Evolutionary conservation across 2,329 filamentous ascomycete genomes (phyloP), one percentile per base, ranked within the genome.

Genomic region (Fusarium coicis): DNA sequence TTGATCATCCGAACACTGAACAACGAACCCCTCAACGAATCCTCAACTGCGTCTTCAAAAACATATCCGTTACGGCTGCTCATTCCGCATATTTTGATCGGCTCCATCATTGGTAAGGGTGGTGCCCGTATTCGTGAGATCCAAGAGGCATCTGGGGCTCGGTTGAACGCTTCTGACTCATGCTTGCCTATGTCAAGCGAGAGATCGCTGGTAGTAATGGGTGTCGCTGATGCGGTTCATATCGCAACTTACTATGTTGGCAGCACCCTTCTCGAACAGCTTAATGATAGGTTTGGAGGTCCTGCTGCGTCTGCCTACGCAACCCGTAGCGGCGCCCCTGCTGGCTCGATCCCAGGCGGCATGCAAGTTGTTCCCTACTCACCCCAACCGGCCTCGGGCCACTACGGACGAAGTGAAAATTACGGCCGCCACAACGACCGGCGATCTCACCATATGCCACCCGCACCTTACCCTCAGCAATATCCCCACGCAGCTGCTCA

Each of bases 351-450:
- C 21, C 96, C 96, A 28, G 96, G 96, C 68, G 96, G 96, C 70
- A 97, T 99, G 95, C 96, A 98, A 83, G 96, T 99, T 55, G 95
- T 98, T n/a, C 96, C 96, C 10, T 99, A 99, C 81, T 93, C 94
- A 64, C 96, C 96, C 55, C 95, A 98, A 82, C 93, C 96, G 34
- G 94, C 94, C 63, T 94, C 94, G 65, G 96, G 96, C 75, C 95
- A 96, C 82, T 98, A 95, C 81, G 95, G 95, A 63, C 93, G 95
- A 78, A 92, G 94, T 49, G 96, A 98, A 72, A 94, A 93, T 81
- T 97, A 93, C 77, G 91, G 85, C 66, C 85, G 94, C 73, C 91
- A 93, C 75, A 92, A 93, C 74, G 91, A 93, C 68, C 90, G 92
- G 63, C 91, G 93, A 72, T 86, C 89, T 52, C 93, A 94, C 76